Conservation (phyloP, 345 rosid species). For the Citrus cavaleriei region DNA sequence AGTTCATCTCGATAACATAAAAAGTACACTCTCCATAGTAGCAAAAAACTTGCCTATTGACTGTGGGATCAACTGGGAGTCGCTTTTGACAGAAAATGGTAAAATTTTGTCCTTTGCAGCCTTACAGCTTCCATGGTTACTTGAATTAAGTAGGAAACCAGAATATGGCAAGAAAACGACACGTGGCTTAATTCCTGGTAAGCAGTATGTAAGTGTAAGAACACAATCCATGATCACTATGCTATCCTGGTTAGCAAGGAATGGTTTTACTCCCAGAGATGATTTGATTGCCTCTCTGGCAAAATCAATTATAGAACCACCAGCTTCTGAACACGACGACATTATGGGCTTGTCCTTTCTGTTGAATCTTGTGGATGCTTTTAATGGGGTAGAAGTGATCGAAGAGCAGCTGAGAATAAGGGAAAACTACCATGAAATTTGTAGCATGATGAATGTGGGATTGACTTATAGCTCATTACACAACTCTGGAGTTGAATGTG, state of each 20-base stretch:
- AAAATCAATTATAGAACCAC: slow-evolving; percentile 78
- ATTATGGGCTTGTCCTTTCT: slow-evolving; percentile 78
- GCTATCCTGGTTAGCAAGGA: slow-evolving; percentile 82
- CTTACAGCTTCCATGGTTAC: slow-evolving; percentile 86
- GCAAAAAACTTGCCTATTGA: slow-evolving; percentile 60
- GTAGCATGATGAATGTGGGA: slow-evolving; percentile 91
- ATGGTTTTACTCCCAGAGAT: slow-evolving; percentile 87
- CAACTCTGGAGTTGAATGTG: slow-evolving; percentile 76
- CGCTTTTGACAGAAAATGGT: slow-evolving; percentile 61
- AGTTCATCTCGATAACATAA: slow-evolving; percentile 35
- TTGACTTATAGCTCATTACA: slow-evolving; percentile 82
- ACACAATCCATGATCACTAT: slow-evolving; percentile 58
- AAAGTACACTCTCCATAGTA: slow-evolving; percentile 50
- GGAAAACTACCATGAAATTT: slow-evolving; percentile 70
- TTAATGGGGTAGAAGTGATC: slow-evolving; percentile 83
- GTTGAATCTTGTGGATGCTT: slow-evolving; percentile 85
- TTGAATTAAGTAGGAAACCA: slow-evolving; percentile 55
- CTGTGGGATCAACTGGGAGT: slow-evolving; percentile 50
- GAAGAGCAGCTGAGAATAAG: slow-evolving; percentile 85
- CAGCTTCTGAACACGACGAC: slow-evolving; percentile 85
- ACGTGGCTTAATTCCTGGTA: slow-evolving; percentile 53
- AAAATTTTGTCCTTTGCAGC: slow-evolving; percentile 72
- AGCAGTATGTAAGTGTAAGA: slow-evolving; percentile 57
- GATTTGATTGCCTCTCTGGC: slow-evolving; percentile 70
- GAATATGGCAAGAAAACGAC: slow-evolving; percentile 39